Evolutionary conservation across 2,329 filamentous ascomycete genomes (phyloP).

Genomic region (Penicillium psychrosexuale): DNA sequence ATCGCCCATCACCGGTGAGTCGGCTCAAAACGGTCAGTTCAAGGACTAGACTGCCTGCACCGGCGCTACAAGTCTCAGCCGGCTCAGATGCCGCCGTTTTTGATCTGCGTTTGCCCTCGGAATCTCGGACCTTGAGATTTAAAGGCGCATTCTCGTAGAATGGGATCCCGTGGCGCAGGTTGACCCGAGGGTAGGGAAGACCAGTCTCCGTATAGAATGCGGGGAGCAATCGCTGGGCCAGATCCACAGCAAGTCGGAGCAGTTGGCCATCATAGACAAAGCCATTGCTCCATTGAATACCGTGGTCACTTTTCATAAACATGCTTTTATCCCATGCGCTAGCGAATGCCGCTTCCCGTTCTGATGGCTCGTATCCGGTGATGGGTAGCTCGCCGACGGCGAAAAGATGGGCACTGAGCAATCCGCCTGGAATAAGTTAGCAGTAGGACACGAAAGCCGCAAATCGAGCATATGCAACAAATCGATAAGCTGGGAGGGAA

Average conservation of each 20-base stretch:
- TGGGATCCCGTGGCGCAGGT: conserved; percentile 83
- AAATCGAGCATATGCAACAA: not conserved
- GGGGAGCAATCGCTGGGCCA: conserved; percentile 78
- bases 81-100: conserved; percentile 57
- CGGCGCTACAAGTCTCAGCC: conserved; percentile 94
- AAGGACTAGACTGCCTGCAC: conserved; percentile 89
- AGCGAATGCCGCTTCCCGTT: conserved; percentile 38
- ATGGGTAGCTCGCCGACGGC: conserved; percentile 89
- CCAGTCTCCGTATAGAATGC: conserved; percentile 90
- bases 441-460: not conserved
- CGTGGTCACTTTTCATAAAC: conserved; percentile 23
- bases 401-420: conserved; percentile 91
- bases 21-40: conserved; percentile 90
- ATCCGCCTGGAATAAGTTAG: conserved; percentile 56
- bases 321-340: conserved; percentile 41
- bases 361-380: conserved; percentile 63
- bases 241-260: conserved; percentile 80
- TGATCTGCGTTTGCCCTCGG: conserved; percentile 13
- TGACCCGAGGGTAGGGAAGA: conserved; percentile 91
- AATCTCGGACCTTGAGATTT: conserved; percentile 50
- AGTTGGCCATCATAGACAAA: conserved; percentile 87
- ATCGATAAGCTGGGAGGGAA: not conserved
- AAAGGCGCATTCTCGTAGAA: conserved; percentile 87
- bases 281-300: conserved; percentile 69
- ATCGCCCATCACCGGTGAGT: conserved; percentile 79